Base-by-base conservation (phyloP, 768 basidiomycete species). In the Cubamyces sp. region DNA sequence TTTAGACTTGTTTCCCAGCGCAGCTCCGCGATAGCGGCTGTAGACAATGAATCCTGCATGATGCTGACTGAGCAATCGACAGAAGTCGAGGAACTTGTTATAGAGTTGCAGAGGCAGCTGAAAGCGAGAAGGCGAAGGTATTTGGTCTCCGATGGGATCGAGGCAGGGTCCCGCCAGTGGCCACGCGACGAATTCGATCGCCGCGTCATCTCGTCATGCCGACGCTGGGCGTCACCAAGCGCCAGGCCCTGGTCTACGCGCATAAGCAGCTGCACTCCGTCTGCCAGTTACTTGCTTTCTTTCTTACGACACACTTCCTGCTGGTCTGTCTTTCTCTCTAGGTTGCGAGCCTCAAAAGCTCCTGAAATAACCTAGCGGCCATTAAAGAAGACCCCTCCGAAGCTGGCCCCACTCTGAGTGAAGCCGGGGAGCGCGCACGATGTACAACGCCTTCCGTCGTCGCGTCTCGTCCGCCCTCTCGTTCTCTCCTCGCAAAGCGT, bases 381-480 rank as follows among this genome's bases (percentile, higher is more conserved):
- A 47, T n/a, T 7, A 37, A 34, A 46, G 45, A 34, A 21, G 5
- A 46, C 19, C 1, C 3, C 21, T 7, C 9, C 21, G 15, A n/a
- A 46, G n/a, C 21, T 46, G 34, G 34, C 6, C 34, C 9, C 34
- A 9, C 34, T 34, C 34, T 34, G 34, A 34, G 34, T 11, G 34
- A 14, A 23, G 26, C 45, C 45, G 55, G 52, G 54, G 62, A 54
- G 56, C 56, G 56, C 50, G 56, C 54, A 60, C 51, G 58, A 84
- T 84, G 83, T 77, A 81, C 68, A 73, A 78, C 37, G 69, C 79
- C 30, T 53, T 81, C 57, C 80, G 76, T 51, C 79, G 79, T 50
- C 77, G 76, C 58, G 57, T 78, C 39, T 64, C 76, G 7, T 68
- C 76, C 40, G 67, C 68, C 15, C 68, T 74, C 45, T 68, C 57